phyloP scores from a whole-genome alignment of 306 rosid species.

The Cucumis melo region DNA sequence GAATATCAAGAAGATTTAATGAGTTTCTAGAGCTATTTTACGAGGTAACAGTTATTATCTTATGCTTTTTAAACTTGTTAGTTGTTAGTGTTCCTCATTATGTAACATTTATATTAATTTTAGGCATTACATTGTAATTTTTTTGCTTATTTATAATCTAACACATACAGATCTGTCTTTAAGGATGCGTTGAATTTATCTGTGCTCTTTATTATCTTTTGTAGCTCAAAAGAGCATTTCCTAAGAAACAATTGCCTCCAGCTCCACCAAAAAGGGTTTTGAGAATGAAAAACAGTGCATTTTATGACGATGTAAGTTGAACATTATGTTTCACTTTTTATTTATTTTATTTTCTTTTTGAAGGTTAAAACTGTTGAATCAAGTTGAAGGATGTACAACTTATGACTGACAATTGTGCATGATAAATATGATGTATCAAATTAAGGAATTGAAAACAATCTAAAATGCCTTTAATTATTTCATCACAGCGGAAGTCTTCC shows the following conservation, averaged over 20 bases:
- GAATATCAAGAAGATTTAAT: constrained; percentile 59
- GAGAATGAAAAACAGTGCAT: constrained; percentile 38
- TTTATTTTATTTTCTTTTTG: background rate
- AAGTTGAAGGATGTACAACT: background rate
- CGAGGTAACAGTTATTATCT: constrained; percentile 35
- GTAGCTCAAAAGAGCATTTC: constrained; percentile 62
- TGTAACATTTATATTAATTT: background rate
- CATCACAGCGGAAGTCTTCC: constrained; percentile 60
- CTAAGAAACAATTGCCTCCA: constrained; percentile 49
- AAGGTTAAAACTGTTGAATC: background rate
- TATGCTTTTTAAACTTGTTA: background rate
- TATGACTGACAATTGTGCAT: background rate
- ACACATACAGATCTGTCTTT: background rate
- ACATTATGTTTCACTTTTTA: constrained; percentile 6
- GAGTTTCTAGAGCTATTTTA: constrained; percentile 56
- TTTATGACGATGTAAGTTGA: constrained; percentile 57
- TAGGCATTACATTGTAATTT: background rate
- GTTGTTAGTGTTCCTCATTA: background rate
- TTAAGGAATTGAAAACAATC: constrained; percentile 2
- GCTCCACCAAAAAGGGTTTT: constrained; percentile 66
- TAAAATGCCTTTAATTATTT: constrained; percentile 16
- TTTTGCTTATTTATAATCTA: background rate
- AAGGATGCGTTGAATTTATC: background rate
- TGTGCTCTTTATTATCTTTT: constrained; percentile 12
- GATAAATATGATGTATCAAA: background rate